A percentile compares a stretch with the other conserved stretches of the same genome.
Conservation (phyloP, 345 rosid species). For the Eutrema yunnanense region DNA sequence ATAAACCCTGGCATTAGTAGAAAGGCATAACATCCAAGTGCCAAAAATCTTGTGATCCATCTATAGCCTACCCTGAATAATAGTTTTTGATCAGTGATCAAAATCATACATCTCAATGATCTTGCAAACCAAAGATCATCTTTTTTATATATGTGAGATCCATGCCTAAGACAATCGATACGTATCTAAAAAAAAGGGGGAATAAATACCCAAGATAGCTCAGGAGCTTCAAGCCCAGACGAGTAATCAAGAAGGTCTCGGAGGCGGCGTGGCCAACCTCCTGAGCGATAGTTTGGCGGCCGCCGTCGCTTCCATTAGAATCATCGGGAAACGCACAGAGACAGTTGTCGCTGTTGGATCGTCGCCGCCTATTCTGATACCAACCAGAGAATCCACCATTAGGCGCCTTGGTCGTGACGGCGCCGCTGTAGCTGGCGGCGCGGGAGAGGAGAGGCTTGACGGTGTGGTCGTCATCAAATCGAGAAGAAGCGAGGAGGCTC, state of each 20-base stretch:
- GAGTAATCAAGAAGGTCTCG: slow-evolving; percentile 58
- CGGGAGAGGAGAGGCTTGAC: slow-evolving; percentile 51
- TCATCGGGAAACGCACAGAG: slow-evolving; percentile 38
- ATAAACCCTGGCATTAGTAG: slow-evolving; percentile 91
- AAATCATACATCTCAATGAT: not conserved
- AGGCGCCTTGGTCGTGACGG: not conserved
- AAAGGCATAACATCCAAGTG: slow-evolving; percentile 84
- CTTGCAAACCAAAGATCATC: not conserved
- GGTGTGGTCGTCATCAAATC: slow-evolving; percentile 40
- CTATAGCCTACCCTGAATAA: slow-evolving; percentile 94
- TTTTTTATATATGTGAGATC: not conserved
- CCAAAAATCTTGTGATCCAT: slow-evolving; percentile 83
- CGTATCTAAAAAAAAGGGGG: not conserved
- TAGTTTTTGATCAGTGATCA: slow-evolving; percentile 37
- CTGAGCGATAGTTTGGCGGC: slow-evolving; percentile 34
- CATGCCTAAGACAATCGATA: not conserved
- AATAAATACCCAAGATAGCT: slow-evolving; percentile 61
- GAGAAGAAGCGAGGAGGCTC: slow-evolving; percentile 45
- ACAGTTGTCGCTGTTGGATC: slow-evolving; percentile 54
- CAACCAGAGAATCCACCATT: slow-evolving; percentile 5
- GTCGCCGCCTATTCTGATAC: slow-evolving; percentile 55
- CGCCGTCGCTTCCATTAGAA: slow-evolving; percentile 9
- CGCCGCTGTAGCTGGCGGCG: slow-evolving; percentile 41
- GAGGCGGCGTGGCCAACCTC: slow-evolving; percentile 62
- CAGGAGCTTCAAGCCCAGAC: slow-evolving; percentile 59